Percentiles rank a stretch among this genome's conserved stretches.
phyloP scores from a whole-genome alignment of 2,329 filamentous ascomycete species.

The Boeremia exigua region DNA sequence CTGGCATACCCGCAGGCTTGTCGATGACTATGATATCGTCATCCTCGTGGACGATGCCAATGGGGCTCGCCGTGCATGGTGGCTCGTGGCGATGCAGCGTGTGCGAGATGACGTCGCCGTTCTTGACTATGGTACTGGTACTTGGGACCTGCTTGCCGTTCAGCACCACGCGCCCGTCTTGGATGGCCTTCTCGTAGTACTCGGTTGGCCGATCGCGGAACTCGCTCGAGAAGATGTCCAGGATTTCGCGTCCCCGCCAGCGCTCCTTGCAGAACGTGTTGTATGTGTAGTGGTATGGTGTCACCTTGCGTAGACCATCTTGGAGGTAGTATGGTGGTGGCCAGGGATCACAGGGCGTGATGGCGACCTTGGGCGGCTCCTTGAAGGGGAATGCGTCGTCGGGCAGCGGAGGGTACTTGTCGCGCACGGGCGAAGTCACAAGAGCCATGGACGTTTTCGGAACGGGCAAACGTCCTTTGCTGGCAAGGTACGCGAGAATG shows the following conservation, averaged over 20 bases:
- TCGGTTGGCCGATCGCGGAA: conserved; percentile 85
- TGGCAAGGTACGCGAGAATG: conserved; percentile 59
- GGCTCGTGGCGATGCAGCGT: conserved; percentile 96
- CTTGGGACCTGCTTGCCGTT: conserved; percentile 74
- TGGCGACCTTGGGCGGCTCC: conserved; percentile 57
- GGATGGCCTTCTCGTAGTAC: conserved; percentile 85
- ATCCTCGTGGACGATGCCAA: conserved; percentile 88
- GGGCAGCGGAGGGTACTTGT: conserved; percentile 37
- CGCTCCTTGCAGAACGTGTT: conserved; percentile 94
- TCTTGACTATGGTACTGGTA: conserved; percentile 75
- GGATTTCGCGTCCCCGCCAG: conserved; percentile 80
- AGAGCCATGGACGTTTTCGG: conserved; percentile 54
- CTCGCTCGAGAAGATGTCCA: conserved; percentile 89
- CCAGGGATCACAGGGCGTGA: conserved; percentile 60
- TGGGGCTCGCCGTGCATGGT: conserved; percentile 80
- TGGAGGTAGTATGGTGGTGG: conserved; percentile 81
- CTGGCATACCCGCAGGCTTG: conserved; percentile 92
- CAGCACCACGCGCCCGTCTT: conserved; percentile 76
- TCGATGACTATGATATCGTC: conserved; percentile 95
- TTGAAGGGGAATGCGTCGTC: conserved; percentile 48
- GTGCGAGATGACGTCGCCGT: conserved; percentile 91
- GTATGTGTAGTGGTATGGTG: conserved; percentile 91
- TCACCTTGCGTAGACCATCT: conserved; percentile 79
- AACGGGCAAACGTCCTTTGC: conserved; percentile 51
- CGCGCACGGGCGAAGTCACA: conserved; percentile 37